Percentiles rank a stretch among this genome's conserved stretches.
phyloP scores from a whole-genome alignment of 2,329 filamentous ascomycete species.

The Colletotrichum simmondsii region DNA sequence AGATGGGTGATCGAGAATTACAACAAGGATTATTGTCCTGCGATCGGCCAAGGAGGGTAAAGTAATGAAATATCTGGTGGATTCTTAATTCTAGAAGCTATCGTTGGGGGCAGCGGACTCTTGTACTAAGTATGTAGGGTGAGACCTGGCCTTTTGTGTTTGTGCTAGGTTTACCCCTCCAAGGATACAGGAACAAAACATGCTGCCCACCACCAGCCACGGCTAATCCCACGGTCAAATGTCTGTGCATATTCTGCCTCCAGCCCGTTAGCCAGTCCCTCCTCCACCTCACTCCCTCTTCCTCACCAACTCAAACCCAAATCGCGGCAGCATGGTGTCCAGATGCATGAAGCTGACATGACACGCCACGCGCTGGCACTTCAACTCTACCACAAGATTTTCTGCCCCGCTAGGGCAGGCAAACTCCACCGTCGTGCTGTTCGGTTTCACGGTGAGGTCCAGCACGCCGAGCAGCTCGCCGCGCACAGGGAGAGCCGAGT shows the following conservation, averaged over 20 bases:
- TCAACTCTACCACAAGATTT: constrained; percentile 15
- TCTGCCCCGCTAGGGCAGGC: constrained; percentile 3
- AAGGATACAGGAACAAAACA: too few relatives aligned
- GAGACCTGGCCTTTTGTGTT: too few relatives aligned
- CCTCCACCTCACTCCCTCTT: background rate
- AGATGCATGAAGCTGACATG: constrained; percentile 18
- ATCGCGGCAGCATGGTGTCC: constrained; percentile 6
- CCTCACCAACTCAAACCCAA: constrained; percentile 22
- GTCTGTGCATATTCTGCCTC: too few relatives aligned
- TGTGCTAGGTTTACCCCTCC: too few relatives aligned
- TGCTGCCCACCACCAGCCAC: too few relatives aligned
- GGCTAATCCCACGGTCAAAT: too few relatives aligned
- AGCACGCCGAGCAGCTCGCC: constrained; percentile 22
- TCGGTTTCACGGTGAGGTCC: background rate
- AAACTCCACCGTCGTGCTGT: background rate
- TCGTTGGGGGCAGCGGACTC: too few relatives aligned
- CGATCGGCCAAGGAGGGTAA: background rate
- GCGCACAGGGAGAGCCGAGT: constrained; percentile 15
- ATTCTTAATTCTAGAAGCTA: too few relatives aligned
- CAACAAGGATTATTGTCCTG: background rate
- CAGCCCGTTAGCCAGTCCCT: too few relatives aligned
- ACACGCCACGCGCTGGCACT: constrained; percentile 20
- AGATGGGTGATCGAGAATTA: background rate
- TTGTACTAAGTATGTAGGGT: too few relatives aligned
- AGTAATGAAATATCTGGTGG: too few relatives aligned